Base-by-base conservation (phyloP, 345 rosid species). In the Brassica juncea region DNA sequence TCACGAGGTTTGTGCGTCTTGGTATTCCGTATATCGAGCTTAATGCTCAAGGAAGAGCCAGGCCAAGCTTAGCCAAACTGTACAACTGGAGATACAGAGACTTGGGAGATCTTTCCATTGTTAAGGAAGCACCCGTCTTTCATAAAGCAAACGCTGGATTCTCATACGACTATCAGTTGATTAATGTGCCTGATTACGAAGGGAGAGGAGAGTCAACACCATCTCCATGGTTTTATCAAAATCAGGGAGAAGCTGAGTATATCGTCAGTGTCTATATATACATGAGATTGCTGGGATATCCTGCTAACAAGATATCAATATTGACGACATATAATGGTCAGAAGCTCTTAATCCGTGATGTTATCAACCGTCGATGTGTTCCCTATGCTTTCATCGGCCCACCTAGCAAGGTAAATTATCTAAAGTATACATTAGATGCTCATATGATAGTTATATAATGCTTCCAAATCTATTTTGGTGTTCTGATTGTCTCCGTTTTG, bases 21-120 rank as follows among this genome's bases (percentile, higher is more conserved):
- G 99, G 98, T 65, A 91, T 95, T 78, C 99, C 99, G 47, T 91
- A 95, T 82, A 93, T 95, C 62, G 99, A 95, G 89, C 98, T 95
- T 75, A 95, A 95, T 85, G 99, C 99, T 35, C 99, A 95, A 82
- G 99, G 99, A 81, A 88, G 99, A 90, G 97, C 99, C 77, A 86
- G 99, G 86, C 97, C 99, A 66, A 90, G 94, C 85, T 89, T 95
- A 70, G 98, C 99, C 47, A 77, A 86, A 78, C 98, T 95, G 52
- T 95, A 93, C 78, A 95, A 95, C 81, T 95, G 99, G 99, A 89
- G 99, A 84, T 95, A 95, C 83, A 86, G 94, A 82, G 96, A 93
- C 58, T 82, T 95, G 86, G 99, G 99, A 68, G 99, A 95, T 84
- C 97, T 95, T 82, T 85, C 98, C 47, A 86, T 76, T 67, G 91